Evolutionary conservation across 345 rosid species (phyloP), one percentile per base, ranked within the genome.

Genomic region (Pistacia integerrima): DNA sequence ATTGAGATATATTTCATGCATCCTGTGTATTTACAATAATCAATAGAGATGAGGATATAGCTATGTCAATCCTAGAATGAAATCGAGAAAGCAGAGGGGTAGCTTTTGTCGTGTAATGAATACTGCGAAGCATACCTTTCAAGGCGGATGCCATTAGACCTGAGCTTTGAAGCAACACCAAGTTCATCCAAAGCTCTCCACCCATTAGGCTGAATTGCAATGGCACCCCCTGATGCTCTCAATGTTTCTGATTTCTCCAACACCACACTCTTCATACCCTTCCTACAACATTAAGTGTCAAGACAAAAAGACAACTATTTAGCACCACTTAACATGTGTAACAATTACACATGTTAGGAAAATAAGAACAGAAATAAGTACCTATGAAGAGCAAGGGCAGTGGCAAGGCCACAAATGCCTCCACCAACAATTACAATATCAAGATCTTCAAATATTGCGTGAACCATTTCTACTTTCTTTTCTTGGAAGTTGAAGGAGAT

Each of bases 141-240:
- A 65, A 87, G 25, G 2, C 81, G 81, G 35, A 74, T 33, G 36
- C 90, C 77, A 59, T 84, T 75, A 17, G 36, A 67, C 11, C 91
- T 78, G 74, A 90, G 93, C 14, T 68, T 75, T 2, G 85, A 75
- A 0, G 82, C 94, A 9, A 86, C 79, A 25, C 92, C 89, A 10
- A 90, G 89, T 41, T 86, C 80, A 55, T 86, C 80, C 4, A 92
- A 89, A 17, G 91, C 94, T 18, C 83, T 86, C 94, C 93, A 90
- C 0, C 93, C 97, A 56, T 90, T 92, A 5, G 86, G 69, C 22
- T 74, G 85, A 58, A 92, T 73, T 13, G 74, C 79, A 30, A 90
- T 87, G 2, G 83, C 90, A 30, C 85, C 82, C 70, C 93, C 92
- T 4, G 85, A 64, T 5, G 87, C 78, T 48, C 93, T 55, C 14